These are phyloP conservation scores for Hypoxylon sp. DNA, from an alignment of 2,329 filamentous ascomycete genomes.

Conservation along the genomic window DNA sequence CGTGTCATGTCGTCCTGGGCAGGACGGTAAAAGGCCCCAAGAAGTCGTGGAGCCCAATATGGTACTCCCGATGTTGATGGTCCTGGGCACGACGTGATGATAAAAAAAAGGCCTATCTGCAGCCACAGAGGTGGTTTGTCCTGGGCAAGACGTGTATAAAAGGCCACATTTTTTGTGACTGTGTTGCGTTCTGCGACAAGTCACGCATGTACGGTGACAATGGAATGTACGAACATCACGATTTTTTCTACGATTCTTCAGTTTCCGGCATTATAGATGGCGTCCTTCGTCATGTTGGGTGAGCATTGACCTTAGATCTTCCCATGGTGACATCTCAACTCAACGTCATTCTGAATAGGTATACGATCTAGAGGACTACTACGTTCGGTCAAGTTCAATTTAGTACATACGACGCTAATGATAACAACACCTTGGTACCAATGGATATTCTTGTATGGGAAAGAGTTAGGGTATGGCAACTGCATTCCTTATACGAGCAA, in stretches of 20 bases:
- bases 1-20: constrained; percentile 55
- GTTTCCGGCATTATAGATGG: constrained; percentile 47
- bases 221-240: constrained; percentile 43
- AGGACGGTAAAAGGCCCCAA: constrained; percentile 45
- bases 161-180: constrained; percentile 45
- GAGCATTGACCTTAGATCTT: constrained; percentile 2
- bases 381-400: constrained; percentile 47
- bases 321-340: constrained; percentile 2
- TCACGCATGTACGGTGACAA: constrained; percentile 36
- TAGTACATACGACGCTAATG: constrained; percentile 45
- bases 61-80: constrained; percentile 41
- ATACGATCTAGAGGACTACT: constrained; percentile 48
- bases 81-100: constrained; percentile 45
- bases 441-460: constrained; percentile 37
- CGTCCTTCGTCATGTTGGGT: constrained; percentile 48
- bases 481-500: constrained; percentile 39
- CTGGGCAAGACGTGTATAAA: constrained; percentile 56
- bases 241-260: constrained; percentile 41
- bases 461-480: constrained; percentile 30
- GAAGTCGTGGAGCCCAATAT: constrained; percentile 46
- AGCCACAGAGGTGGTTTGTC: constrained; percentile 49
- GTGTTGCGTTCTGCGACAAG: constrained; percentile 34
- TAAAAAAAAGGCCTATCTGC: constrained; percentile 47
- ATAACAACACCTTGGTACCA: constrained; percentile 44
- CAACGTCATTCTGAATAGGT: constrained; percentile 26